A percentile compares a stretch with the other conserved stretches of the same genome.
These are phyloP conservation scores for Eucalyptus virginea DNA, from an alignment of 345 rosid genomes.

Conservation along the genomic window DNA sequence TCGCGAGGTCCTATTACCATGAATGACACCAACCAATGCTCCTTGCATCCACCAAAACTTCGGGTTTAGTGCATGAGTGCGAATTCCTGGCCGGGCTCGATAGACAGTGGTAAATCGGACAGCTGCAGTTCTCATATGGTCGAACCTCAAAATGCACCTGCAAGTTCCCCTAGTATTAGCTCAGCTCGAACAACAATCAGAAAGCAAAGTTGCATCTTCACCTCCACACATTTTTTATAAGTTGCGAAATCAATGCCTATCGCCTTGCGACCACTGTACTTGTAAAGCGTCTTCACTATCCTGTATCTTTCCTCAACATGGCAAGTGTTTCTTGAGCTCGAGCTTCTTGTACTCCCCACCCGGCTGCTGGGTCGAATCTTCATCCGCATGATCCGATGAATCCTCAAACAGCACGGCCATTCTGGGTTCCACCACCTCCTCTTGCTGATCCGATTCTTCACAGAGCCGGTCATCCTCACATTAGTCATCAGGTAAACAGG, in stretches of 20 bases:
- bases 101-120: background rate
- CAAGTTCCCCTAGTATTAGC: background rate
- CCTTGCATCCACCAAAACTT: background rate
- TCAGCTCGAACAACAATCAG: background rate
- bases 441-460: background rate
- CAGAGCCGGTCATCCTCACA: background rate
- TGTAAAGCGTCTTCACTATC: background rate
- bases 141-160: background rate
- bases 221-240: background rate
- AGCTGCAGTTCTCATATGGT: background rate
- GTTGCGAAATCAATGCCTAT: background rate
- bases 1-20: background rate
- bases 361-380: background rate
- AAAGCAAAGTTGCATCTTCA: background rate
- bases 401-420: background rate
- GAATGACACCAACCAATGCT: background rate
- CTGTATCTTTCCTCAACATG: background rate
- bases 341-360: background rate
- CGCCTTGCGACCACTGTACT: background rate
- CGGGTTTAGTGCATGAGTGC: background rate
- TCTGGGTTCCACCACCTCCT: background rate
- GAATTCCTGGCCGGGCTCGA: background rate
- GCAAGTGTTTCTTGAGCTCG: background rate
- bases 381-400: background rate
- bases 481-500: background rate